Evolutionary conservation across 352 stramenopile species (phyloP).

Genomic region (Halophytophthora batemanensis): DNA sequence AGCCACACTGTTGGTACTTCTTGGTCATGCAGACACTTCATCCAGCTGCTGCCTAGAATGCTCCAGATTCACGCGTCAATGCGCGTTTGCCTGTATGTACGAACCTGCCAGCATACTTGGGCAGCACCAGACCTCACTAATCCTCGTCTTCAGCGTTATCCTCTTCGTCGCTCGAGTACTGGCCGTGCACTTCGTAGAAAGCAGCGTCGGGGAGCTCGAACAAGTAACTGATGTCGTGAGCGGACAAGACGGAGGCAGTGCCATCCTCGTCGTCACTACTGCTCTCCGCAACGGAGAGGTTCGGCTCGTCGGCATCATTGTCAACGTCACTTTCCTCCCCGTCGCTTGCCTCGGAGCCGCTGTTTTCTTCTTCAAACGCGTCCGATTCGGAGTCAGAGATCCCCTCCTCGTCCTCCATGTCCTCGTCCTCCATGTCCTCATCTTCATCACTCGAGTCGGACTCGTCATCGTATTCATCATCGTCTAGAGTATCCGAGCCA

Average conservation of each 20-base stretch:
- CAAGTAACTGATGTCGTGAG: conserved; percentile 62
- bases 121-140: neutral
- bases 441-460: conserved; percentile 44
- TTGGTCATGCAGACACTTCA: no score
- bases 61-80: no score
- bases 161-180: conserved; percentile 79
- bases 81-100: no score
- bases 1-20: no score
- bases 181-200: conserved; percentile 69
- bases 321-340: conserved; percentile 18
- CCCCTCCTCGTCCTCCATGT: conserved; percentile 41
- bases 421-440: conserved; percentile 46
- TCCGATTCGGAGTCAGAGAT: conserved; percentile 23
- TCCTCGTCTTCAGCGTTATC: conserved; percentile 60
- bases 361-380: conserved; percentile 27
- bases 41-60: no score
- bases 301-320: conserved; percentile 1
- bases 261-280: conserved; percentile 36
- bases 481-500: conserved; percentile 65
- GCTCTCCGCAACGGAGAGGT: conserved; percentile 27
- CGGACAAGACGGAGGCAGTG: conserved; percentile 40
- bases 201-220: conserved; percentile 66
- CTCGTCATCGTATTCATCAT: conserved; percentile 80
- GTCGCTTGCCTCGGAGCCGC: conserved; percentile 27
- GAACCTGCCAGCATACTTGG: no score